Evolutionary conservation across 352 stramenopile genomes (phyloP).

Genomic region (Phytophthora idaei): DNA sequence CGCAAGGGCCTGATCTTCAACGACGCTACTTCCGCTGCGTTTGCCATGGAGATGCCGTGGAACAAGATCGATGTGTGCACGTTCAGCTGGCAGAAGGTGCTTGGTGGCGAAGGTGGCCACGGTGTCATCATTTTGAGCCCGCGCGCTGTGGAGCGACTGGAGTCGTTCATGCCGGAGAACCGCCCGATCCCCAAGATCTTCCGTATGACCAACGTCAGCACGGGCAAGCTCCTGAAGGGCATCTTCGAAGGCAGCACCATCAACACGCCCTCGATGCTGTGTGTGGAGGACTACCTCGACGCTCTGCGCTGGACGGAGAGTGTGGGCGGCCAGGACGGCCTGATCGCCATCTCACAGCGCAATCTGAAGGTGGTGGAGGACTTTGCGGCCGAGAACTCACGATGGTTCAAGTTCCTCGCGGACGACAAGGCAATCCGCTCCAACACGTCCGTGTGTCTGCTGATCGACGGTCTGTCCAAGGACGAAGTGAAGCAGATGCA

Average conservation of each 20-base stretch:
- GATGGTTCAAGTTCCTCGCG: slow-evolving; percentile 98
- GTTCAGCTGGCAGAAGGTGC: slow-evolving; percentile 99
- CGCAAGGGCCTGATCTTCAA: slow-evolving; percentile 96
- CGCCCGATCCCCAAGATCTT: slow-evolving; percentile 99
- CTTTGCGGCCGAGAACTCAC: slow-evolving; percentile 95
- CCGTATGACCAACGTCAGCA: slow-evolving; percentile 96
- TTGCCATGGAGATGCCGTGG: slow-evolving; percentile 99
- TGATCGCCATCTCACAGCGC: slow-evolving; percentile 93
- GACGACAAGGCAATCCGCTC: slow-evolving; percentile 93
- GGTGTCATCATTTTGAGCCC: slow-evolving; percentile 98
- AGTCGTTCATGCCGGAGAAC: slow-evolving; percentile 88
- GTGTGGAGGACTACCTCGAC: slow-evolving; percentile 99
- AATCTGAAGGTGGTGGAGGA: slow-evolving; percentile 96
- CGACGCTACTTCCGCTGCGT: slow-evolving; percentile 98
- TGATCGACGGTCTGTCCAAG: slow-evolving; percentile 92
- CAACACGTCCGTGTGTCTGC: slow-evolving; percentile 98
- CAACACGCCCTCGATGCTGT: slow-evolving; percentile 99
- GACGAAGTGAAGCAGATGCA: slow-evolving; percentile 98
- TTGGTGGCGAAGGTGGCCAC: slow-evolving; percentile 98
- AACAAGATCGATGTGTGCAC: slow-evolving; percentile 99
- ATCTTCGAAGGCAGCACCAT: slow-evolving; percentile 99
- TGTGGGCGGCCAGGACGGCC: slow-evolving; percentile 92
- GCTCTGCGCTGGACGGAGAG: slow-evolving; percentile 96
- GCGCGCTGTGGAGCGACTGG: slow-evolving; percentile 95
- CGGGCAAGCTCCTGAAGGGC: slow-evolving; percentile 91